phyloP scores from a whole-genome alignment of 2,329 filamentous ascomycete species.

The Cladosporium colombiae region DNA sequence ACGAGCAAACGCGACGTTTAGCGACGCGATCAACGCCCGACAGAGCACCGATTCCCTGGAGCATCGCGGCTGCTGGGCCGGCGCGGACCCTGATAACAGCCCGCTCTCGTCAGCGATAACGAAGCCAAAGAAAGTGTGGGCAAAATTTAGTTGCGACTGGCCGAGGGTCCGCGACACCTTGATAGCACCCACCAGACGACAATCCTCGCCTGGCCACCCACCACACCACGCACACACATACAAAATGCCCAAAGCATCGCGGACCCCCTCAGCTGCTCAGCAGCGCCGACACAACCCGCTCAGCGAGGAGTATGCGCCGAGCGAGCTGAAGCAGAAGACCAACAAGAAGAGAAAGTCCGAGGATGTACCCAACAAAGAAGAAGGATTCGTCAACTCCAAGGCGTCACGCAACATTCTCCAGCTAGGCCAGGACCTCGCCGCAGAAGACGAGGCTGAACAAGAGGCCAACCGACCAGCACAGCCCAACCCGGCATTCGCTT shows the following conservation, averaged over 20 bases:
- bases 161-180: constrained; percentile 8
- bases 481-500: constrained; percentile 69
- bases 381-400: constrained; percentile 81
- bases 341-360: constrained; percentile 64
- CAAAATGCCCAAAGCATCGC: constrained; percentile 77
- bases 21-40: not conserved
- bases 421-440: constrained; percentile 83
- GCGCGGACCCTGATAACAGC: constrained; percentile 12
- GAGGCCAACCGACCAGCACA: constrained; percentile 44
- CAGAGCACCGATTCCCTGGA: not conserved
- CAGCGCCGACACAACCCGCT: constrained; percentile 82
- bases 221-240: not conserved
- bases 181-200: not conserved
- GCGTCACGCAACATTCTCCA: constrained; percentile 85
- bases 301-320: constrained; percentile 80
- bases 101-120: constrained; percentile 8
- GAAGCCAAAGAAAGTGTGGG: not conserved
- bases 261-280: constrained; percentile 46
- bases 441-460: constrained; percentile 69
- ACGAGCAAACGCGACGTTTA: not conserved
- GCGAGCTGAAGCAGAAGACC: constrained; percentile 68
- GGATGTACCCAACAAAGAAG: constrained; percentile 56
- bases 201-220: not conserved
- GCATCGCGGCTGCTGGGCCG: not conserved
- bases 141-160: constrained; percentile 12